Conservation (phyloP, 768 basidiomycete genomes). For the Coprinopsis sp. region DNA sequence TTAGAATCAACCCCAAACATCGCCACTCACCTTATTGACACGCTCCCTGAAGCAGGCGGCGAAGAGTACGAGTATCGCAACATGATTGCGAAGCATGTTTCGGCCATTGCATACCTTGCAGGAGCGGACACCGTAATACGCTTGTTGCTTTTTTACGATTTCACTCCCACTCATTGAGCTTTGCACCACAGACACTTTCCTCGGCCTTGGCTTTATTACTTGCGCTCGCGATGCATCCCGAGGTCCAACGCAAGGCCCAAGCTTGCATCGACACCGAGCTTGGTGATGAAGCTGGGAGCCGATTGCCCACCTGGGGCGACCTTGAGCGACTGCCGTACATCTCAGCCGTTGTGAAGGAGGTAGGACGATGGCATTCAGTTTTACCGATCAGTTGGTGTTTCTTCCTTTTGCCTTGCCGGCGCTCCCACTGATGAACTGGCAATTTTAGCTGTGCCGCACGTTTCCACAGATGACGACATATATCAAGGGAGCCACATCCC, state of each 20-base stretch:
- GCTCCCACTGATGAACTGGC: no score
- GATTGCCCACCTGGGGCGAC: background rate
- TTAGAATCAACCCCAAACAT: no score
- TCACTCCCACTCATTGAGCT: background rate
- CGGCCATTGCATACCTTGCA: no score
- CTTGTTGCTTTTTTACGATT: no score
- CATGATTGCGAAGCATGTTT: no score
- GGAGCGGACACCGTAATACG: background rate
- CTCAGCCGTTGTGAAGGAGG: background rate
- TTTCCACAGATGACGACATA: conserved; percentile 24
- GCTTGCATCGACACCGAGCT: conserved; percentile 10
- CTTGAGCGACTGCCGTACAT: background rate
- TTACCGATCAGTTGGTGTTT: conserved; percentile 2
- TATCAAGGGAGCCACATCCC: conserved; percentile 34
- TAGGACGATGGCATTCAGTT: background rate
- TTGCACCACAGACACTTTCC: conserved; percentile 1
- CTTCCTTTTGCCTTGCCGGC: background rate
- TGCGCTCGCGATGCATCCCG: no score
- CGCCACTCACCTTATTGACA: no score
- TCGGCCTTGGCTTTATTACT: conserved; percentile 7
- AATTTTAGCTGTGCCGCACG: conserved; percentile 13
- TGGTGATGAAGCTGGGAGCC: background rate
- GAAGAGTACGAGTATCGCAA: no score
- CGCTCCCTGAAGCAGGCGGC: no score
- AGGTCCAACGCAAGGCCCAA: conserved; percentile 14